Percentiles rank a stretch among this genome's conserved stretches.
phyloP scores from a whole-genome alignment of 345 rosid genomes.

The Anacardium occidentale region DNA sequence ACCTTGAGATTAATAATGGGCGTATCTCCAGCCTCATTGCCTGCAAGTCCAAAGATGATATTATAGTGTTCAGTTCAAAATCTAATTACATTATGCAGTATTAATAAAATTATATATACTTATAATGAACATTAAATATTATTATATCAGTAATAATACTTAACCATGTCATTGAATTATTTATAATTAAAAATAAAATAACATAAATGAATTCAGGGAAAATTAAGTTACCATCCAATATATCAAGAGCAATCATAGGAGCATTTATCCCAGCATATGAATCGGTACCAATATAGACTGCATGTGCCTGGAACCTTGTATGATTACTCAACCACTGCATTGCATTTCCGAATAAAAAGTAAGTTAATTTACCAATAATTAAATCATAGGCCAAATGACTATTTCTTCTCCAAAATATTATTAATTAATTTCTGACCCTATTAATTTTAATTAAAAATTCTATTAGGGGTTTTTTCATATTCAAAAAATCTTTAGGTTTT shows the following conservation, averaged over 20 bases:
- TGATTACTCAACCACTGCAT: conserved; percentile 38
- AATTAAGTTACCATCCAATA: conserved; percentile 27
- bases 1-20: conserved; percentile 35
- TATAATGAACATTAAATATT: no score
- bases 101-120: no score
- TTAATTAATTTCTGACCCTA: no score
- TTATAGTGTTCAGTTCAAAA: background rate
- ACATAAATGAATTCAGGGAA: background rate
- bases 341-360: background rate
- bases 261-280: conserved; percentile 36
- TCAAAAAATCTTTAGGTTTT: no score
- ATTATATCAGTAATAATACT: no score
- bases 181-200: no score
- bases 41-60: conserved; percentile 15
- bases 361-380: background rate
- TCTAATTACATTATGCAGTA: background rate
- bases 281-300: conserved; percentile 37
- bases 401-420: no score
- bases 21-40: conserved; percentile 12
- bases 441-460: no score
- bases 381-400: no score
- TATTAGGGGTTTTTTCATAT: no score
- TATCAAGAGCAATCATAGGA: conserved; percentile 23
- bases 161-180: no score
- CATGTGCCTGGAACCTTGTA: conserved; percentile 23